A percentile compares a stretch with the other conserved stretches of the same genome.
Conservation (phyloP, 2,329 filamentous ascomycete species). For the Neobulgaria alba region DNA sequence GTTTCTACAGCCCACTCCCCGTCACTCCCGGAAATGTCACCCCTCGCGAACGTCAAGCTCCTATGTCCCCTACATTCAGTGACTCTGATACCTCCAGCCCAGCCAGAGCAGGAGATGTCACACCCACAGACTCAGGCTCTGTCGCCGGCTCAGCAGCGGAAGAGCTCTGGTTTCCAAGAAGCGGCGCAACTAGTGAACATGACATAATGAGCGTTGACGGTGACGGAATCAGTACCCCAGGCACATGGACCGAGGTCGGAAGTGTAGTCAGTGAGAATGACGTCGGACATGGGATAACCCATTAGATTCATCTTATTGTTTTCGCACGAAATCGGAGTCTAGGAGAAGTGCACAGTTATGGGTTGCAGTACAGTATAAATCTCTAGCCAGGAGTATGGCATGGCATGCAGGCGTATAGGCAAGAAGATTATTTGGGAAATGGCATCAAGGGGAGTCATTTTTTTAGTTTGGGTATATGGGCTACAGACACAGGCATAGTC, state of each 20-base stretch:
- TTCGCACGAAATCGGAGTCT: no score
- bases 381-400: no score
- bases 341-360: no score
- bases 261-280: conserved; percentile 45
- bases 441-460: no score
- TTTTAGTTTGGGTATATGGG: no score
- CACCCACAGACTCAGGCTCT: conserved; percentile 51
- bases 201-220: conserved; percentile 53
- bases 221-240: conserved; percentile 47
- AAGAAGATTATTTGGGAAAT: background rate
- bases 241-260: conserved; percentile 57
- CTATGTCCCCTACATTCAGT: conserved; percentile 19
- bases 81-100: conserved; percentile 22
- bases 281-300: conserved; percentile 16
- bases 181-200: conserved; percentile 35
- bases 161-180: conserved; percentile 24
- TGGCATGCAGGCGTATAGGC: background rate
- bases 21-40: conserved; percentile 33
- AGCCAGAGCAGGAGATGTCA: conserved; percentile 44
- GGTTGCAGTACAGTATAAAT: no score
- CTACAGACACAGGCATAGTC: no score
- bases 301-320: no score
- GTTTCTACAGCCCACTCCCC: conserved; percentile 54
- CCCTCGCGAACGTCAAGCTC: conserved; percentile 11
- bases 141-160: conserved; percentile 43